phyloP scores from a whole-genome alignment of 2,329 filamentous ascomycete genomes.

The Moelleriella libera region DNA sequence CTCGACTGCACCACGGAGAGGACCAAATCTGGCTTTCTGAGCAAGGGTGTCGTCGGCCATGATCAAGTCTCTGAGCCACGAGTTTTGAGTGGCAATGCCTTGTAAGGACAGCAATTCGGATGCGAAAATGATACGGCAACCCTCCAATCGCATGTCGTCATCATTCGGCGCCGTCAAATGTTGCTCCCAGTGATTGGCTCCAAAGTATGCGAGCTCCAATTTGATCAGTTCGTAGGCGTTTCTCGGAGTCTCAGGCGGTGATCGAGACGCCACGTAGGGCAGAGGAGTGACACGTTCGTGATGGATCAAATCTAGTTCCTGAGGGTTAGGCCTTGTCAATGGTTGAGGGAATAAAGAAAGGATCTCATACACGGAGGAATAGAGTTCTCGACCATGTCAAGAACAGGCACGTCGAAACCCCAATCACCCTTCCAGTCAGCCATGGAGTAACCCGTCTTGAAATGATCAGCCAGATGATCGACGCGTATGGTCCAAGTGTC shows the following conservation, averaged over 20 bases:
- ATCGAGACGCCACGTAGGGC: constrained; percentile 34
- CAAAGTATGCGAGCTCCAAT: constrained; percentile 39
- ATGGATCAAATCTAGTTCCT: constrained; percentile 45
- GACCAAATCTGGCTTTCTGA: constrained; percentile 31
- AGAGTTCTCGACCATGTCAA: constrained; percentile 51
- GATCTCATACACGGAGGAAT: constrained; percentile 47
- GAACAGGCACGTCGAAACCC: constrained; percentile 48
- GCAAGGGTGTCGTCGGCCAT: constrained; percentile 30
- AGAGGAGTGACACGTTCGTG: constrained; percentile 43
- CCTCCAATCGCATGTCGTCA: constrained; percentile 40
- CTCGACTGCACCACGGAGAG: constrained; percentile 29
- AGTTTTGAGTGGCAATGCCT: constrained; percentile 21
- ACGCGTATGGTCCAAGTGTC: constrained; percentile 46
- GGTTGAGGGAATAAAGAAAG: constrained; percentile 20
- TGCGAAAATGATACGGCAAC: constrained; percentile 43
- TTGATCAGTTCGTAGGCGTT: constrained; percentile 51
- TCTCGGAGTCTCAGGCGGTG: constrained; percentile 29
- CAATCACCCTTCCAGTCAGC: constrained; percentile 57
- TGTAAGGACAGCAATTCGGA: constrained; percentile 31
- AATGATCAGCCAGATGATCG: constrained; percentile 54
- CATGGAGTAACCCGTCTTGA: constrained; percentile 53
- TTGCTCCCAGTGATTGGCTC: constrained; percentile 27
- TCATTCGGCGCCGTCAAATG: constrained; percentile 29
- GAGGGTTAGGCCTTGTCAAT: constrained; percentile 23
- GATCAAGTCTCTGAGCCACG: constrained; percentile 46